These are phyloP conservation scores for Neurospora hispaniola DNA, from an alignment of 495 filamentous ascomycete species.

Conservation along the genomic window DNA sequence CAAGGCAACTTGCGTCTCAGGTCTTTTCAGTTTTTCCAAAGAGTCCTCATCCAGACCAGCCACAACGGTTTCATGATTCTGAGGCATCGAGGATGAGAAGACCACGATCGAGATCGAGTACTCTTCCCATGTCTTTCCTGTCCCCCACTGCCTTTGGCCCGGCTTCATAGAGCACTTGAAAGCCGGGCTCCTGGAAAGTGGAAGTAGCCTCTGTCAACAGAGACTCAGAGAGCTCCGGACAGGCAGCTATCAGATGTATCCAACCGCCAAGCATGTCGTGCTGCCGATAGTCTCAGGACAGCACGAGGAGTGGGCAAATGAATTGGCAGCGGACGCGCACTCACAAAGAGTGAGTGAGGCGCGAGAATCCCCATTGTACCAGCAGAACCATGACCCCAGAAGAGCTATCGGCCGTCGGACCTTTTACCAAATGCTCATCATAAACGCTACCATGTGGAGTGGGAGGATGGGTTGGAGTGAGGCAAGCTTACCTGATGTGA, in stretches of 20 bases:
- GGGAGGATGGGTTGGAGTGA: not conserved
- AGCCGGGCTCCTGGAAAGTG: slow-evolving; percentile 18
- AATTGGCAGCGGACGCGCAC: slow-evolving; percentile 19
- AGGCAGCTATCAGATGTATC: slow-evolving; percentile 15
- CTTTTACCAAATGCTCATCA: slow-evolving; percentile 58
- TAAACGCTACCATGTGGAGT: slow-evolving; percentile 20
- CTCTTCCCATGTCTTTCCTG: slow-evolving; percentile 8
- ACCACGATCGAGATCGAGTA: slow-evolving; percentile 3
- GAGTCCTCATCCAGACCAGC: slow-evolving; percentile 21
- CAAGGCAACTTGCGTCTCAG: slow-evolving; percentile 18
- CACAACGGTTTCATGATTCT: slow-evolving; percentile 24
- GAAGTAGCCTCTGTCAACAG: slow-evolving; percentile 8
- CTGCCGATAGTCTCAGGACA: slow-evolving; percentile 14
- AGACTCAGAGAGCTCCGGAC: slow-evolving; percentile 1
- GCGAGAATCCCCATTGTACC: slow-evolving; percentile 17
- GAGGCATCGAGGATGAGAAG: slow-evolving; percentile 4
- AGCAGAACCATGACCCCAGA: slow-evolving; percentile 30
- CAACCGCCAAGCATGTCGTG: slow-evolving; percentile 4
- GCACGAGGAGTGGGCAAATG: slow-evolving; percentile 1
- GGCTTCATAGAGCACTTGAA: slow-evolving; percentile 7
- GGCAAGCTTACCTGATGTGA: not conserved
- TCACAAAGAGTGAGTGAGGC: slow-evolving; percentile 3
- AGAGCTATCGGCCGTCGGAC: slow-evolving; percentile 36
- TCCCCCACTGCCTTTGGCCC: slow-evolving; percentile 27
- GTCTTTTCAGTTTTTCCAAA: slow-evolving; percentile 29